Evolutionary conservation across 2,329 filamentous ascomycete genomes (phyloP).

Genomic region (Botryotinia globosa): DNA sequence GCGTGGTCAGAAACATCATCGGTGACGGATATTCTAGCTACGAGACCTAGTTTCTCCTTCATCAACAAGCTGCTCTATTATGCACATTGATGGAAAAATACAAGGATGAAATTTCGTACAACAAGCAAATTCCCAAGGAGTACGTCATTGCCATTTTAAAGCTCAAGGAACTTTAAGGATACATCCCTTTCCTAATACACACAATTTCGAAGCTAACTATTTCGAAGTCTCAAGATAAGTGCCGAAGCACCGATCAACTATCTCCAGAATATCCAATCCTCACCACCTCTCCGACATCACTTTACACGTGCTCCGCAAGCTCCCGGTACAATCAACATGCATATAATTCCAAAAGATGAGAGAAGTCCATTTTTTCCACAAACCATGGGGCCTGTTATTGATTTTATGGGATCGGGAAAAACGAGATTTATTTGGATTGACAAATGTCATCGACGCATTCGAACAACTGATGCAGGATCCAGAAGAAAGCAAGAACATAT

Average conservation of each 20-base stretch:
- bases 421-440: not conserved
- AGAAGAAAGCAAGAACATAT: not conserved
- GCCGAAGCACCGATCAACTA: not conserved
- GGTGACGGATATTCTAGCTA: not conserved
- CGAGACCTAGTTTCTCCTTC: not conserved
- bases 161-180: not conserved
- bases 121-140: not conserved
- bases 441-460: not conserved
- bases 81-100: not conserved
- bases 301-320: not conserved
- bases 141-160: not conserved
- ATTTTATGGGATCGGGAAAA: not conserved
- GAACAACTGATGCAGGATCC: not conserved
- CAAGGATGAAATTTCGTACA: not conserved
- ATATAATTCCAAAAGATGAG: not conserved
- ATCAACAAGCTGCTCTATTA: not conserved
- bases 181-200: rapidly evolving
- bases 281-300: not conserved
- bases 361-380: not conserved
- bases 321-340: not conserved
- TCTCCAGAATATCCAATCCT: not conserved
- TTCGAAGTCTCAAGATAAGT: not conserved
- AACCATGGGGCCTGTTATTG: not conserved
- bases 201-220: not conserved
- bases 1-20: not conserved